Evolutionary conservation across 139 green algal genomes (phyloP).

Genomic region (Picochlorum sp.): DNA sequence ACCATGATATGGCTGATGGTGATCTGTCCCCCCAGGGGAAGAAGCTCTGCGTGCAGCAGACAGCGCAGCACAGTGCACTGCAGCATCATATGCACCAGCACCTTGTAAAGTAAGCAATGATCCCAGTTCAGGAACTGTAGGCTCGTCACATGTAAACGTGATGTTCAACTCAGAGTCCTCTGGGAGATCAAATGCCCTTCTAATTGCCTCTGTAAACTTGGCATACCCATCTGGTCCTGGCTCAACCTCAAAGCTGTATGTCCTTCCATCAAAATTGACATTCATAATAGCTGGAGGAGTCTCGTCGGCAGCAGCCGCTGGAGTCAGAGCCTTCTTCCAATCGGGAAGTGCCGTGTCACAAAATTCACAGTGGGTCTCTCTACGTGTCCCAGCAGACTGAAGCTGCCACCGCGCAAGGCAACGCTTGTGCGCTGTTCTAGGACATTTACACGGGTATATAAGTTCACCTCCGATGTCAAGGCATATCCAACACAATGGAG

Average conservation of each 20-base stretch:
- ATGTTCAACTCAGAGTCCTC: constrained; percentile 83
- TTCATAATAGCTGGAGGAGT: constrained; percentile 80
- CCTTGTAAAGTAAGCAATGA: constrained; percentile 75
- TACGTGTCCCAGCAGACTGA: constrained; percentile 70
- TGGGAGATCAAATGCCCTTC: constrained; percentile 67
- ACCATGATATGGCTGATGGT: too few relatives aligned
- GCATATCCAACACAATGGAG: constrained; percentile 72
- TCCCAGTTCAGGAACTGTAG: constrained; percentile 36
- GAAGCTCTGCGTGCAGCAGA: constrained; percentile 63
- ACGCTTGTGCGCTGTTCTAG: constrained; percentile 41
- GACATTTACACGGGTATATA: constrained; percentile 56
- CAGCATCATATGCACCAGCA: constrained; percentile 77
- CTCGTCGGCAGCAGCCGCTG: constrained; percentile 25
- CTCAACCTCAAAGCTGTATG: constrained; percentile 49
- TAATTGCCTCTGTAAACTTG: constrained; percentile 74
- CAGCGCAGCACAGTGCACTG: constrained; percentile 79
- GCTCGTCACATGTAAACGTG: constrained; percentile 88
- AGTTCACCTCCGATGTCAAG: constrained; percentile 48
- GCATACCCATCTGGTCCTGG: constrained; percentile 62
- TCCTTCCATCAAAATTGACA: constrained; percentile 77
- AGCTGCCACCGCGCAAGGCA: constrained; percentile 81
- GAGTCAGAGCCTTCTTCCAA: constrained; percentile 67
- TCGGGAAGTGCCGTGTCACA: constrained; percentile 65
- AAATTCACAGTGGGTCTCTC: constrained; percentile 80
- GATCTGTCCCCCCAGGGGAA: too few relatives aligned